Percentiles rank a stretch among this genome's conserved stretches.
Evolutionary conservation across 2,329 filamentous ascomycete genomes (phyloP).

Genomic region (Trichoderma semiorbis): DNA sequence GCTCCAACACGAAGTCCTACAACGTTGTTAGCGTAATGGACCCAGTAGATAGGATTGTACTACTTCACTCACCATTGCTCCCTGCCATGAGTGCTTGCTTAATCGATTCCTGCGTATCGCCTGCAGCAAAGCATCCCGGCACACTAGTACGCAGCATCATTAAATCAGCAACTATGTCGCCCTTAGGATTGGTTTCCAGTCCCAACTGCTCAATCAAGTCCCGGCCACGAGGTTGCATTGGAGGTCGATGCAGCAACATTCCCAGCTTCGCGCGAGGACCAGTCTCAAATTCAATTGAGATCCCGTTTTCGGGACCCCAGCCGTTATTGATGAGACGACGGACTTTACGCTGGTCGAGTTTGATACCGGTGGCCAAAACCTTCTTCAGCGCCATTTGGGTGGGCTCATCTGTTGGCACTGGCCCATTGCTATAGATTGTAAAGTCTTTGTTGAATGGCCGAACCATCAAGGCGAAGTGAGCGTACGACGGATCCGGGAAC

Average conservation of each 20-base stretch:
- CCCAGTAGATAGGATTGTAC: not conserved
- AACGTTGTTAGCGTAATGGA: not conserved
- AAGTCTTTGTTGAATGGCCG: slow-evolving; percentile 41
- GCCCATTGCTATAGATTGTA: slow-evolving; percentile 51
- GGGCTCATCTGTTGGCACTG: not conserved
- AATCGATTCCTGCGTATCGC: slow-evolving; percentile 39
- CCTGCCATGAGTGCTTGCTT: slow-evolving; percentile 18
- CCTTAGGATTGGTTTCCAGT: slow-evolving; percentile 39
- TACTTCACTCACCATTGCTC: slow-evolving; percentile 3
- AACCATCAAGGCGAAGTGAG: slow-evolving; percentile 43
- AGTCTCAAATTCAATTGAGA: slow-evolving; percentile 39
- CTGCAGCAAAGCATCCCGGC: slow-evolving; percentile 50
- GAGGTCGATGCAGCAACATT: slow-evolving; percentile 39
- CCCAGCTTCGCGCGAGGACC: slow-evolving; percentile 34
- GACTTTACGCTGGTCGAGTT: slow-evolving; percentile 36
- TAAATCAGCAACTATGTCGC: slow-evolving; percentile 40
- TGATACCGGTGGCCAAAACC: slow-evolving; percentile 34
- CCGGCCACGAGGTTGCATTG: slow-evolving; percentile 39
- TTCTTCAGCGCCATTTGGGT: slow-evolving; percentile 15
- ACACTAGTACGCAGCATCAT: slow-evolving; percentile 50
- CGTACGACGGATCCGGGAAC: slow-evolving; percentile 32
- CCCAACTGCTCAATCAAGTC: slow-evolving; percentile 38
- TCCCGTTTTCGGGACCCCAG: slow-evolving; percentile 20
- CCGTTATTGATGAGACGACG: slow-evolving; percentile 28
- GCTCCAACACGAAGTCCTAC: slow-evolving; percentile 13